Evolutionary conservation across 331 rosid genomes (phyloP), one percentile per base, ranked within the genome.

Genomic region (Stylosanthes scabra): DNA sequence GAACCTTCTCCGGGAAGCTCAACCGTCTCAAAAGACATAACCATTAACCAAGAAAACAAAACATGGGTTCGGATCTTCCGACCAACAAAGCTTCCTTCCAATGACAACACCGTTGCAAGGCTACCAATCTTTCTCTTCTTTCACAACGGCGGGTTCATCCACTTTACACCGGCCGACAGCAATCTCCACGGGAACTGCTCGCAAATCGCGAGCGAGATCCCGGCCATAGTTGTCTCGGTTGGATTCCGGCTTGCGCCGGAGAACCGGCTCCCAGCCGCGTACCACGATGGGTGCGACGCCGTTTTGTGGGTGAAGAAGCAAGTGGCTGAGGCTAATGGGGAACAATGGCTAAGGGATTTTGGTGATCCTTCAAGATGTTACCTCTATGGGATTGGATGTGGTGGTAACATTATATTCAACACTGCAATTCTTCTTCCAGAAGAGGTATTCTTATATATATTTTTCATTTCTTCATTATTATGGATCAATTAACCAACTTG

Each of bases 31-130:
- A 87, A 87, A 44, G 90, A 89, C 74, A 8, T 85, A 5, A 77
- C 82, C 9, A 57, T 87, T 27, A 14, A 87, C 57, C 0, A 7
- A 0, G 70, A 80, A 9, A 85, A 68, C 1, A 7, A 73, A n/a
- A 63, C 78, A 2, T 85, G 89, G 90, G 72, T 73, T 14, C 79
- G 92, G 0, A 2, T 89, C 16, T 87, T 71, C 55, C 55, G 91
- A 28, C 96, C 96, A 12, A 64, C 85, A 0, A 83, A 78, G 49
- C 69, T 89, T 4, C 96, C 96, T 2, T 89, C 96, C 11, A 89
- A 89, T 0, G 91, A 85, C 81, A 85, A 77, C 72, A 62, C 3
- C 1, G 85, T 89, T 9, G 92, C 85, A 0, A 83, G 85, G 5
- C 47, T 89, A 2, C 96, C 96, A 0, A 83, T 89, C 15, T 15